Base-by-base conservation (phyloP, 1,139 yeast species). In the Suhomyces coccinellae region DNA sequence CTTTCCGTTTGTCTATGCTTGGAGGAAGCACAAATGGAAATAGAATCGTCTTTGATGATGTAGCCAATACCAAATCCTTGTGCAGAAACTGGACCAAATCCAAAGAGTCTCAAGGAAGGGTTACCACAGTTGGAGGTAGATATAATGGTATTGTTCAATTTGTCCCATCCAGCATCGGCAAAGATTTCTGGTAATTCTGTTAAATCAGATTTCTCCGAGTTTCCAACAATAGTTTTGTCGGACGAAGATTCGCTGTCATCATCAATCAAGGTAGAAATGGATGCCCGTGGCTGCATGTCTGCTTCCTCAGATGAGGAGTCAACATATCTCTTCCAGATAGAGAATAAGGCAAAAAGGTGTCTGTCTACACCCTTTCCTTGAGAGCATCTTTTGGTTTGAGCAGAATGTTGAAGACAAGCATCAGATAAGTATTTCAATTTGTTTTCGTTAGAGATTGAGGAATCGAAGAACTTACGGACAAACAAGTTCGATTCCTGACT, bases 61-160 rank as follows among this genome's bases (percentile, higher is more conserved):
- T 90, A 90, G 3, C 96, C 97, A 41, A 90, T 77, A 24, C 97
- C 97, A 67, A 87, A 90, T 13, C 97, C 97, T 57, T 86, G 89
- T 17, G 95, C 83, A 29, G 89, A 79, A 6, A 87, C 91, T 3
- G 97, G 97, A 5, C 97, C 97, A 67, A 90, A 90, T 0, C 97
- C 97, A 67, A 90, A 90, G 50, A 86, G 77, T 55, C 91, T 79
- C 52, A 90, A 74, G 1, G 96, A 81, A 6, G 97, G 96, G 62
- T 90, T 90, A 45, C 97, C 97, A 58, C 79, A 74, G 45, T 62
- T 42, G 31, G 56, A 73, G 8, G 78, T 73, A 7, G 77, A 72
- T 14, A 73, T 57, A n/a, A 73, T 58, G 1, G 79, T 72, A 50
- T 70, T 71, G 55, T 88, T 88, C 48, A 90, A 69, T 61, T 70